These are phyloP conservation scores for Penicillium griseofulvum DNA, from an alignment of 2,329 filamentous ascomycete genomes.

Conservation along the genomic window DNA sequence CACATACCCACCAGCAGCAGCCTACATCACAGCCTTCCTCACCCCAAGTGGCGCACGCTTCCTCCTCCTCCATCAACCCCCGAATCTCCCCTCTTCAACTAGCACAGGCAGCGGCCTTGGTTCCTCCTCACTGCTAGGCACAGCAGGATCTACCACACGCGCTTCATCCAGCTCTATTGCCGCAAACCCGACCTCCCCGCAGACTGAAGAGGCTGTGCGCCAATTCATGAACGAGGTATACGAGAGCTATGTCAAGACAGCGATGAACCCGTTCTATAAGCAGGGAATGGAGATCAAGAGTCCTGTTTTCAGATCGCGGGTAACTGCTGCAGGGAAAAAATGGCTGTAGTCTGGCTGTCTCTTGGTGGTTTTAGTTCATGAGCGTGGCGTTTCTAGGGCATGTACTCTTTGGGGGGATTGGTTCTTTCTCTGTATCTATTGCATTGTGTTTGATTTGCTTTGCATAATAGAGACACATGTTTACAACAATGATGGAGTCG, in stretches of 20 bases:
- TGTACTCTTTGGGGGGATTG: constrained; percentile 5
- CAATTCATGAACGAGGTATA: constrained; percentile 95
- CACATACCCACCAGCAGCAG: constrained; percentile 79
- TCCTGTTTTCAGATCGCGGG: constrained; percentile 77
- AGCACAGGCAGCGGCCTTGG: constrained; percentile 20
- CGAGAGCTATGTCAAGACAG: constrained; percentile 93
- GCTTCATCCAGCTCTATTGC: constrained; percentile 68
- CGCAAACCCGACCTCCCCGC: constrained; percentile 80
- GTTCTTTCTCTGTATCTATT: constrained; percentile 1
- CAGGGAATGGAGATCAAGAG: constrained; percentile 82
- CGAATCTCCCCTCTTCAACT: constrained; percentile 43
- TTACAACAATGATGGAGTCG: neutral
- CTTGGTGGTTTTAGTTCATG: constrained; percentile 6
- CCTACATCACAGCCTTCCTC: constrained; percentile 91
- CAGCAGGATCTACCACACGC: constrained; percentile 31
- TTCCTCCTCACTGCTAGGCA: constrained; percentile 31
- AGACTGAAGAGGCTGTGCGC: constrained; percentile 92
- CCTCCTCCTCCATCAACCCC: constrained; percentile 85
- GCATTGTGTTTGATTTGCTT: neutral
- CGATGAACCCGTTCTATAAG: constrained; percentile 95
- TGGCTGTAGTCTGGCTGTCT: constrained; percentile 61
- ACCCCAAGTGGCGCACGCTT: constrained; percentile 92
- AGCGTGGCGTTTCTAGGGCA: constrained; percentile 26
- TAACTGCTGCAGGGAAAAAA: constrained; percentile 86
- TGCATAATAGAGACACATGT: neutral